A percentile compares a stretch with the other conserved stretches of the same genome.
phyloP scores from a whole-genome alignment of 106 monocot genomes.

The Dendrobium officinale region DNA sequence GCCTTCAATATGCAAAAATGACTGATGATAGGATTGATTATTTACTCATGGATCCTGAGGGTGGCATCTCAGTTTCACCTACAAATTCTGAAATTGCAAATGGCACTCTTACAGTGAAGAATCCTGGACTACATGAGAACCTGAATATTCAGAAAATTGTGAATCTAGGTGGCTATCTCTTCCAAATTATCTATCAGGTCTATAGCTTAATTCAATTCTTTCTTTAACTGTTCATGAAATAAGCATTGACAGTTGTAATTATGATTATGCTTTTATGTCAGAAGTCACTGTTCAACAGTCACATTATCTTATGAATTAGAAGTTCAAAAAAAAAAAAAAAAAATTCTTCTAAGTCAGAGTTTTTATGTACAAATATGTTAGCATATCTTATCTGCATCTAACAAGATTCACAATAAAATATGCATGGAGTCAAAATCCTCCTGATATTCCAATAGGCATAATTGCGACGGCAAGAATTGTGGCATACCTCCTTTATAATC shows the following conservation, averaged over 20 bases:
- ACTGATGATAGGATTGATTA: conserved; percentile 17
- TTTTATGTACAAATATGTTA: too few relatives aligned
- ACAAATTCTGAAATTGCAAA: conserved; percentile 17
- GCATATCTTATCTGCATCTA: too few relatives aligned
- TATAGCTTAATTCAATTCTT: not conserved
- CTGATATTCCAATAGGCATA: not conserved
- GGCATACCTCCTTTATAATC: too few relatives aligned
- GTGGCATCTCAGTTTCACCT: conserved; percentile 22
- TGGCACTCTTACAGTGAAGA: conserved; percentile 12
- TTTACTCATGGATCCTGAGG: conserved; percentile 37
- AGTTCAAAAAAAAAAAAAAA: too few relatives aligned
- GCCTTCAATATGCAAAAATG: conserved; percentile 37
- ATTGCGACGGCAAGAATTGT: not conserved
- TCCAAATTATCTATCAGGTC: conserved; percentile 95
- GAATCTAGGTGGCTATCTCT: conserved; percentile 64
- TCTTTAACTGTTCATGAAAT: too few relatives aligned
- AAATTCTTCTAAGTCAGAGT: too few relatives aligned
- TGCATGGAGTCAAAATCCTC: too few relatives aligned
- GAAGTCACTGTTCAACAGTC: too few relatives aligned
- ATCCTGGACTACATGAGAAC: conserved; percentile 12
- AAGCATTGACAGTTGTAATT: too few relatives aligned
- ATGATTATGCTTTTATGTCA: too few relatives aligned
- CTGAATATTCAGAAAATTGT: conserved; percentile 27
- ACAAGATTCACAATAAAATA: too few relatives aligned
- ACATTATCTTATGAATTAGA: too few relatives aligned